These are phyloP conservation scores for Marchantia paleacea DNA, from an alignment of 225 moss, liverwort and hornwort genomes.

Conservation along the genomic window DNA sequence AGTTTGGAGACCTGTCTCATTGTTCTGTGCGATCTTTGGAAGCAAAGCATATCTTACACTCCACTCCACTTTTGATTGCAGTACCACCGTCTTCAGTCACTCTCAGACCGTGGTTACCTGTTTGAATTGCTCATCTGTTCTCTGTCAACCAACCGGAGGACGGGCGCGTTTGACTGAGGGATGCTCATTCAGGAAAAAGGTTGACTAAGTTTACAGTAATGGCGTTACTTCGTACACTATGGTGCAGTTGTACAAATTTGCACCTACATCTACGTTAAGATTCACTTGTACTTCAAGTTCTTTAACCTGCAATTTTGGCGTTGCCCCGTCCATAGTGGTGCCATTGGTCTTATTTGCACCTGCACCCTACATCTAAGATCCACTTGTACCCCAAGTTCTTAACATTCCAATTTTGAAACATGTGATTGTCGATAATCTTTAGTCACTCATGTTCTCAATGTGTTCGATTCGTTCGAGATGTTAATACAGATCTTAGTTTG, in stretches of 20 bases:
- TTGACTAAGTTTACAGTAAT: slow-evolving; percentile 39
- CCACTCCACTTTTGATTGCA: slow-evolving; percentile 21
- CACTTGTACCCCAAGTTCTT: background rate
- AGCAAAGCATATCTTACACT: no score
- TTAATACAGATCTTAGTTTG: no score
- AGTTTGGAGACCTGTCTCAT: no score
- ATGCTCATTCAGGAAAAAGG: slow-evolving; percentile 81
- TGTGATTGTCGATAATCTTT: background rate
- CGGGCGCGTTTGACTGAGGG: slow-evolving; percentile 76
- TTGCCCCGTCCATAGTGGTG: background rate
- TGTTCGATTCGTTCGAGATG: background rate
- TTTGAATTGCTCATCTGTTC: slow-evolving; percentile 55
- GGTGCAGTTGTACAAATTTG: background rate
- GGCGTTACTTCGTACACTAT: background rate
- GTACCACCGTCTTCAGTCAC: slow-evolving; percentile 81
- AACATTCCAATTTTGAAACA: background rate
- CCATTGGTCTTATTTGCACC: background rate
- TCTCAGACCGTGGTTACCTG: slow-evolving; percentile 77
- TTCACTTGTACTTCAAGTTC: background rate
- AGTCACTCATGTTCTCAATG: background rate
- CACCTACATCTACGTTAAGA: background rate
- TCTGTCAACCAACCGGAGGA: slow-evolving; percentile 85
- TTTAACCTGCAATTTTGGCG: background rate
- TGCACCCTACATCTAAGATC: background rate
- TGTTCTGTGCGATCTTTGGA: no score